Evolutionary conservation across 2,329 filamentous ascomycete genomes (phyloP).

Genomic region (Acrocalymma vagum): DNA sequence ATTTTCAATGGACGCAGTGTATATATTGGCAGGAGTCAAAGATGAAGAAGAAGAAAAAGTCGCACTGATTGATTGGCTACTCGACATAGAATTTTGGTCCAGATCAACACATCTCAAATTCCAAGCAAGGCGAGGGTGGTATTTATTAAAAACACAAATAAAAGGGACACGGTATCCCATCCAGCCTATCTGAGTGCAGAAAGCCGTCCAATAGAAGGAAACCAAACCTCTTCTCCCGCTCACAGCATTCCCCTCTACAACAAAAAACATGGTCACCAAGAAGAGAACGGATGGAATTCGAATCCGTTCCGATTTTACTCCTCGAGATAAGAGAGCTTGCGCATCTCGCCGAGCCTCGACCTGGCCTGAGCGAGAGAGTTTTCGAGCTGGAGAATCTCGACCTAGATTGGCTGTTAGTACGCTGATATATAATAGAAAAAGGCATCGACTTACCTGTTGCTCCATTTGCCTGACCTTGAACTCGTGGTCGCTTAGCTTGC

Average conservation of each 20-base stretch:
- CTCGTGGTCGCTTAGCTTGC: slow-evolving; percentile 87
- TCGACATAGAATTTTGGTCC: too few relatives aligned
- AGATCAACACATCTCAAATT: too few relatives aligned
- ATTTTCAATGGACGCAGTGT: slow-evolving; percentile 1
- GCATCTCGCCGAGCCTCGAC: slow-evolving; percentile 91
- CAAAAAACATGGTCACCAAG: slow-evolving; percentile 5
- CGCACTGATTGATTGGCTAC: too few relatives aligned
- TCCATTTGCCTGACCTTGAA: slow-evolving; percentile 99
- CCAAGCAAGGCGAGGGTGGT: too few relatives aligned
- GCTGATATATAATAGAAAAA: background rate
- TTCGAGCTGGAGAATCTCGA: slow-evolving; percentile 96
- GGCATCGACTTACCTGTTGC: slow-evolving; percentile 80
- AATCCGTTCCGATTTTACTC: slow-evolving; percentile 28
- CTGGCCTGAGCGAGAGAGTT: slow-evolving; percentile 83
- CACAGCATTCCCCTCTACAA: too few relatives aligned
- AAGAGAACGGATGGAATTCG: slow-evolving; percentile 3
- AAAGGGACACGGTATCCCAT: too few relatives aligned
- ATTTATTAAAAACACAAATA: too few relatives aligned
- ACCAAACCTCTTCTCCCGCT: too few relatives aligned
- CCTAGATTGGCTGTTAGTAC: slow-evolving; percentile 61
- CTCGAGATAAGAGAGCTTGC: slow-evolving; percentile 86
- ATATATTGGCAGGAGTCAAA: too few relatives aligned
- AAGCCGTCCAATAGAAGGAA: too few relatives aligned
- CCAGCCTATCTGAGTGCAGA: too few relatives aligned
- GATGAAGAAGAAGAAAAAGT: too few relatives aligned